Evolutionary conservation across 306 rosid species (phyloP), one percentile per base, ranked within the genome.

Genomic region (Dalbergia cultrata): DNA sequence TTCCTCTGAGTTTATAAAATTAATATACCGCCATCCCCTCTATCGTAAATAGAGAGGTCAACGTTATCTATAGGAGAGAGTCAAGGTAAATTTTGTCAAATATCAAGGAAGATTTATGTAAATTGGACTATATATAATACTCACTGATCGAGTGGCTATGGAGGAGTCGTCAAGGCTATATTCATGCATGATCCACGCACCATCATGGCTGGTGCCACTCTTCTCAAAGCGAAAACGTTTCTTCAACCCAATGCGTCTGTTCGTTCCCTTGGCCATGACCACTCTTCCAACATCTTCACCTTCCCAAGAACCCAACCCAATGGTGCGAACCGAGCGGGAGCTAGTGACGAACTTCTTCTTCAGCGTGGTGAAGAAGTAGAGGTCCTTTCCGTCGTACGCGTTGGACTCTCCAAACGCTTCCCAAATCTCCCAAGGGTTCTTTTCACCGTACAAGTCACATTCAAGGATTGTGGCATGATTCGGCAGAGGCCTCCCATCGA

Each of bases 251-350:
- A 79, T 33, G 39, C 6, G 18, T 8, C 70, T 6, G 9, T 18
- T 34, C 0, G 62, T 45, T 1, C 41, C 41, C 4, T 9, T 49
- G 4, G 19, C 54, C 2, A 60, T 0, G 13, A 79, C 9, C 0
- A 0, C 3, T 37, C 34, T 79, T 0, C 56, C 64, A 0, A 8
- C 3, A 13, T 79, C 77, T 70, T 70, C 72, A 10, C 10, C 45
- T 79, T 79, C 83, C 83, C 83, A 80, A 1, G 72, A 6, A 62
- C 78, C 83, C 0, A 2, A 8, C 3, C 70, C 82, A 18, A 78
- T 78, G 57, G 70, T 45, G 2, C 78, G 71, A 80, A 35, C 45
- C 0, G 5, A 34, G 9, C 66, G 78, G 1, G 34, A 13, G 21
- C 72, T 37, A 39, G 13, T 35, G 1, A 12, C 5, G 0, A 4